Evolutionary conservation across 2,329 filamentous ascomycete species (phyloP).

Genomic region (Teratosphaeria destructans): DNA sequence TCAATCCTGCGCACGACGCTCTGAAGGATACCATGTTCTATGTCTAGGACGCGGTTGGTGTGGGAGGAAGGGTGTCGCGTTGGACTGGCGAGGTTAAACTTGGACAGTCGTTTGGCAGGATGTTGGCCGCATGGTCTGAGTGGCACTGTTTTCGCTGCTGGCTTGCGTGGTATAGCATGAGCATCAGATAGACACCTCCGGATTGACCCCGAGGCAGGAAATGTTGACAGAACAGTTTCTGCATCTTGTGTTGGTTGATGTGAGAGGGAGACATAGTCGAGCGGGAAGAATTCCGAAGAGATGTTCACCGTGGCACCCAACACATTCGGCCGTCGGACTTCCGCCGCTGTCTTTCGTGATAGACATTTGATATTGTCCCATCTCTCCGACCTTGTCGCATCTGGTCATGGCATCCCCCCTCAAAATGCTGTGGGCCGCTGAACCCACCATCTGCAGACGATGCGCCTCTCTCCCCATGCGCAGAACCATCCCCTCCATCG

Average conservation of each 20-base stretch:
- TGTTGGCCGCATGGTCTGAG: neutral
- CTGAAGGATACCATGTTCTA: neutral
- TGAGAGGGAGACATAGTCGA: no score
- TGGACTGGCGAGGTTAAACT: no score
- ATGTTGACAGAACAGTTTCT: no score
- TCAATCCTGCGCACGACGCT: neutral
- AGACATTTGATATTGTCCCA: neutral
- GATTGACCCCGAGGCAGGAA: no score
- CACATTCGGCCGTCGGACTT: neutral
- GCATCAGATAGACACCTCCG: neutral
- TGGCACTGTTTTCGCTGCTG: neutral
- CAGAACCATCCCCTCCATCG: slow-evolving; percentile 12
- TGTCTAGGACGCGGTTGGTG: neutral
- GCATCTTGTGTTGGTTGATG: no score
- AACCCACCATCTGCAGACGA: slow-evolving; percentile 14
- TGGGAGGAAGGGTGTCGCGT: neutral
- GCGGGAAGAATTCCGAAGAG: no score
- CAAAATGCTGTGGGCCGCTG: slow-evolving; percentile 8
- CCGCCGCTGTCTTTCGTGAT: neutral
- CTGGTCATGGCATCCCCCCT: slow-evolving; percentile 9
- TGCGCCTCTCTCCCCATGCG: slow-evolving; percentile 12
- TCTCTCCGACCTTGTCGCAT: neutral
- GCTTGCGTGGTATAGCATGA: neutral
- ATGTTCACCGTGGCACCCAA: neutral
- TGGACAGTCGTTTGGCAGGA: no score